phyloP scores from a whole-genome alignment of 1,284 basidiomycete genomes.

The Sanghuangporus weigelae region DNA sequence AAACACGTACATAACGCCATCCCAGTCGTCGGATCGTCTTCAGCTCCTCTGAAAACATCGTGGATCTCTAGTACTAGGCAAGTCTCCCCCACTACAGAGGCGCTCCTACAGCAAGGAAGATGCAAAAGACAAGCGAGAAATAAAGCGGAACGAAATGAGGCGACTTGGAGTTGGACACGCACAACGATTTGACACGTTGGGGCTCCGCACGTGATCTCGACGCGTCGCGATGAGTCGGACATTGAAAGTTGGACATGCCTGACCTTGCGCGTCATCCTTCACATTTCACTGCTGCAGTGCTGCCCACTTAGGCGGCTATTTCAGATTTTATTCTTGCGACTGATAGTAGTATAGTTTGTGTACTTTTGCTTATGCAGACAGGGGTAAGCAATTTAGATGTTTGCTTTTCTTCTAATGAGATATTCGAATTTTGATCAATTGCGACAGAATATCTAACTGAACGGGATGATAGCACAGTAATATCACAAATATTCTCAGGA shows the following conservation, averaged over 20 bases:
- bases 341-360: too few species aligned
- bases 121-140: background rate
- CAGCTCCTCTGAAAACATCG: slow-evolving; percentile 31
- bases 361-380: too few species aligned
- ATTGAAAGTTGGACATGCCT: background rate
- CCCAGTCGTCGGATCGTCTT: slow-evolving; percentile 68
- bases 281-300: background rate
- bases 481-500: too few species aligned
- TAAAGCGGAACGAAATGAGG: background rate
- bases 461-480: too few species aligned
- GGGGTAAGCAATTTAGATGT: too few species aligned
- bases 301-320: too few species aligned
- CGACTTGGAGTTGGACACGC: background rate
- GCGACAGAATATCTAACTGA: too few species aligned
- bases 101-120: background rate
- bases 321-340: too few species aligned
- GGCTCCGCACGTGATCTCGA: background rate
- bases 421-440: too few species aligned
- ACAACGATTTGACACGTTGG: slow-evolving; percentile 1
- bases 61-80: background rate
- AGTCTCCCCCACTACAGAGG: background rate
- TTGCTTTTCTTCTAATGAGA: too few species aligned
- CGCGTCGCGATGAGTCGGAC: background rate
- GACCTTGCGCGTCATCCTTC: background rate
- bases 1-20: slow-evolving; percentile 60